Percentiles rank a stretch among this genome's conserved stretches.
Evolutionary conservation across 441 rosid genomes (phyloP).

Genomic region (Euphorbia schlechtendalii): DNA sequence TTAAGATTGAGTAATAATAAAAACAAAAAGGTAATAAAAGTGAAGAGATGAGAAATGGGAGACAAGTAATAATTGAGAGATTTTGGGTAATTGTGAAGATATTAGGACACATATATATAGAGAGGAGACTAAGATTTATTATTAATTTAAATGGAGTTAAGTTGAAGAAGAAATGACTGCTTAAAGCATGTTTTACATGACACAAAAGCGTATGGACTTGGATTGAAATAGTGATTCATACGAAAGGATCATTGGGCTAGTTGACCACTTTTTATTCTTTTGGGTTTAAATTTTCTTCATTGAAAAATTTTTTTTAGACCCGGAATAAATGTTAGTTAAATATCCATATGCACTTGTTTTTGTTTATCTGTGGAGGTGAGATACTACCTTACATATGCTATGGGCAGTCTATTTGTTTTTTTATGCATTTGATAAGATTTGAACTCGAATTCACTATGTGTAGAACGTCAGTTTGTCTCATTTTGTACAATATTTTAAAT

Average conservation of each 20-base stretch:
- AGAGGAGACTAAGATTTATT: no score
- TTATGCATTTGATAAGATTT: no score
- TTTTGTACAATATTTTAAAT: no score
- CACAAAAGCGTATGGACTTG: neutral
- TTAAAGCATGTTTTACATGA: neutral
- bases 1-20: neutral
- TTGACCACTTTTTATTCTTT: neutral
- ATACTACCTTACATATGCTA: conserved; percentile 4
- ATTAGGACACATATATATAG: conserved; percentile 16
- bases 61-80: neutral
- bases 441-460: no score
- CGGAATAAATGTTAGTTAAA: neutral
- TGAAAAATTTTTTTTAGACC: no score
- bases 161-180: conserved; percentile 14
- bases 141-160: neutral
- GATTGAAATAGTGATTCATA: conserved; percentile 8
- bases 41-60: neutral
- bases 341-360: no score
- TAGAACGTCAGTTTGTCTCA: no score
- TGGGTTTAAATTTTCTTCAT: neutral
- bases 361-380: neutral
- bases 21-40: neutral
- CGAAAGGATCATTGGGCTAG: conserved; percentile 17
- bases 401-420: no score
- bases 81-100: neutral